These are phyloP conservation scores for Geranium brycei DNA, from an alignment of 345 rosid genomes.

Conservation along the genomic window DNA sequence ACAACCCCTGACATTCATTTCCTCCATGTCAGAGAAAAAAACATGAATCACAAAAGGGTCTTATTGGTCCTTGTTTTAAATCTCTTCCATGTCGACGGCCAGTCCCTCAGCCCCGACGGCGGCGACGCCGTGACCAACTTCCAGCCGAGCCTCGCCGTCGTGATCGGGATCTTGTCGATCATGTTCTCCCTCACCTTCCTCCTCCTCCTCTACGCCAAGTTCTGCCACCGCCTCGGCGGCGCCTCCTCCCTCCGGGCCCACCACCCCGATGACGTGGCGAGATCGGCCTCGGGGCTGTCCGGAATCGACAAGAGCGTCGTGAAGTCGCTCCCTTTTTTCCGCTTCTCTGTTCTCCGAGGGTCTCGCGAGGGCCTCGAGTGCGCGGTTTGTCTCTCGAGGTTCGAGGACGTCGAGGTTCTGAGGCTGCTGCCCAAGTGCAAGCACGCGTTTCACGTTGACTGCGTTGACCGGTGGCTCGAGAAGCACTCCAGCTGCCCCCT, in stretches of 20 bases:
- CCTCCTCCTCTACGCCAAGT: conserved; percentile 56
- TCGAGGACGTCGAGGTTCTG: conserved; percentile 65
- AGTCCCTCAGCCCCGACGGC: conserved; percentile 2
- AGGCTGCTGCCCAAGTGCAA: conserved; percentile 67
- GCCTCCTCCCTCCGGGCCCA: background rate
- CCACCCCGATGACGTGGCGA: conserved; percentile 10
- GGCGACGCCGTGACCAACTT: conserved; percentile 33
- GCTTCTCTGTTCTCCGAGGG: conserved; percentile 67
- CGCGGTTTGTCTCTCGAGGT: conserved; percentile 68
- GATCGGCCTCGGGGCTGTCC: conserved; percentile 43
- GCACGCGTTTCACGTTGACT: conserved; percentile 76
- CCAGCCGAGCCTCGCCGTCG: conserved; percentile 77
- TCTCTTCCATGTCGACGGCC: conserved; percentile 19
- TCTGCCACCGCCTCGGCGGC: conserved; percentile 33
- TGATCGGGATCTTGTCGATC: conserved; percentile 52
- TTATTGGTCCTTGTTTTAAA: background rate
- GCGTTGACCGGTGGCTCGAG: conserved; percentile 88
- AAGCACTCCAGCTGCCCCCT: conserved; percentile 82
- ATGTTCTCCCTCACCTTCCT: conserved; percentile 56
- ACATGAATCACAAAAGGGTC: background rate
- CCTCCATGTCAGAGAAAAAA: no score
- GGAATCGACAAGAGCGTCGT: conserved; percentile 69
- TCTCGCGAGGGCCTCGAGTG: conserved; percentile 75
- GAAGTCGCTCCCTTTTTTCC: conserved; percentile 79
- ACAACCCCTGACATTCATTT: no score